phyloP scores from a whole-genome alignment of 495 filamentous ascomycete genomes.

The Neurospora sp. region DNA sequence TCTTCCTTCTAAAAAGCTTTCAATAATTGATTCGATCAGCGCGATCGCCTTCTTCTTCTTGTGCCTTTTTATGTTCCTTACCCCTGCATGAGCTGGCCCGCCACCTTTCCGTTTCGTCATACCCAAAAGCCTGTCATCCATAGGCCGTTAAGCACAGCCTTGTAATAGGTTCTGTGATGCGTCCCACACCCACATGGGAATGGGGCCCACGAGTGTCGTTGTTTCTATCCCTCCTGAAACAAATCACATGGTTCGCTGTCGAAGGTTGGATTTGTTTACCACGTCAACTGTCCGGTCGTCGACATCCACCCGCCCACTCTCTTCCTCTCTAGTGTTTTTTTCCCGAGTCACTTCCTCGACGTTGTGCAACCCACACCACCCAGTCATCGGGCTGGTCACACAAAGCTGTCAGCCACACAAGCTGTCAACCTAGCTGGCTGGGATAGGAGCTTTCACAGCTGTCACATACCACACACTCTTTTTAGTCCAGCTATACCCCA shows the following conservation, averaged over 20 bases:
- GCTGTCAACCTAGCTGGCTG: neutral
- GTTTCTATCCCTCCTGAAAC: neutral
- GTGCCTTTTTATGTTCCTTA: neutral
- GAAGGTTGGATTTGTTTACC: neutral
- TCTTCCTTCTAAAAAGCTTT: neutral
- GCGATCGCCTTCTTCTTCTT: neutral
- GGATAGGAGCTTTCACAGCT: constrained; percentile 1
- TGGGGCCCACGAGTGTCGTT: neutral
- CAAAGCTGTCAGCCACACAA: neutral
- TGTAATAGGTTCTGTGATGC: neutral
- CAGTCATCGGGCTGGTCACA: neutral
- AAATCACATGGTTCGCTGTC: neutral
- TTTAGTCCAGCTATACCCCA: neutral
- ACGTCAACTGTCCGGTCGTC: neutral
- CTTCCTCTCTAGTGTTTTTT: no score
- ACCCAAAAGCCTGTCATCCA: neutral
- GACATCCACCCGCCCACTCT: no score
- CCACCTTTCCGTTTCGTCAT: neutral
- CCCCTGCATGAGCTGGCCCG: neutral
- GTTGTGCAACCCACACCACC: neutral
- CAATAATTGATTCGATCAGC: neutral
- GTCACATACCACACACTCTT: neutral
- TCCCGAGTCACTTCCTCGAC: neutral
- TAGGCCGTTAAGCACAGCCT: neutral
- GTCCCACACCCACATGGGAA: neutral